These are phyloP conservation scores for Nicotiana otophora DNA, from an alignment of 257 asterid genomes.

Conservation along the genomic window DNA sequence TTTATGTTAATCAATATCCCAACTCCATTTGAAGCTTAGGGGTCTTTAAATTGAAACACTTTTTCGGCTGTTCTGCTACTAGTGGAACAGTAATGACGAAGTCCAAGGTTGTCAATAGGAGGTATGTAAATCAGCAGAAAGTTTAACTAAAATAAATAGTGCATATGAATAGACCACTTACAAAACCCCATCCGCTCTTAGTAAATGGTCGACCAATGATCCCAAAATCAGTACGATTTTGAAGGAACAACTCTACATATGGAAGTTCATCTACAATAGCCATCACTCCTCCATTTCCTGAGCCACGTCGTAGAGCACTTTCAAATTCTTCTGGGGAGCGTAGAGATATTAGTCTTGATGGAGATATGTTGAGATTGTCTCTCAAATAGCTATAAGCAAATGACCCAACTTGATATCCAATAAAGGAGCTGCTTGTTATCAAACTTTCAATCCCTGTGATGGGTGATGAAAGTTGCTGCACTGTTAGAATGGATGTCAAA, in stretches of 20 bases:
- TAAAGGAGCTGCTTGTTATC: conserved; percentile 24
- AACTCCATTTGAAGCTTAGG: neutral
- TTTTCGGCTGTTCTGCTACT: neutral
- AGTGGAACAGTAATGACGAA: neutral
- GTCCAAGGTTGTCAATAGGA: neutral
- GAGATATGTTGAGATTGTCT: conserved; percentile 29
- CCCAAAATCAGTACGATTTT: conserved; percentile 27
- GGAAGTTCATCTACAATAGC: conserved; percentile 54
- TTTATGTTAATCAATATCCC: neutral
- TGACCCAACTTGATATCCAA: conserved; percentile 53
- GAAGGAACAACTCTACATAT: conserved; percentile 37
- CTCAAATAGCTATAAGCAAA: conserved; percentile 32
- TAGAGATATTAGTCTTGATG: conserved; percentile 34
- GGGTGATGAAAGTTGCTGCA: conserved; percentile 43
- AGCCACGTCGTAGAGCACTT: conserved; percentile 25
- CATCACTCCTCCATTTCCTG: conserved; percentile 31
- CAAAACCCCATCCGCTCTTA: conserved; percentile 52
- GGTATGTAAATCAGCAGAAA: conserved; percentile 1
- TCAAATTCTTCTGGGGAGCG: conserved; percentile 49
- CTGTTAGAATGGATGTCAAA: conserved; percentile 59
- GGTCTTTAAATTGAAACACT: neutral
- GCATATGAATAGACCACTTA: conserved; percentile 22
- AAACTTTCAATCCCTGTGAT: conserved; percentile 48
- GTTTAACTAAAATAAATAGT: neutral
- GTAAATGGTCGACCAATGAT: conserved; percentile 40